Conservation (phyloP, 179 eudicot species). For the Beta corolliflora region DNA sequence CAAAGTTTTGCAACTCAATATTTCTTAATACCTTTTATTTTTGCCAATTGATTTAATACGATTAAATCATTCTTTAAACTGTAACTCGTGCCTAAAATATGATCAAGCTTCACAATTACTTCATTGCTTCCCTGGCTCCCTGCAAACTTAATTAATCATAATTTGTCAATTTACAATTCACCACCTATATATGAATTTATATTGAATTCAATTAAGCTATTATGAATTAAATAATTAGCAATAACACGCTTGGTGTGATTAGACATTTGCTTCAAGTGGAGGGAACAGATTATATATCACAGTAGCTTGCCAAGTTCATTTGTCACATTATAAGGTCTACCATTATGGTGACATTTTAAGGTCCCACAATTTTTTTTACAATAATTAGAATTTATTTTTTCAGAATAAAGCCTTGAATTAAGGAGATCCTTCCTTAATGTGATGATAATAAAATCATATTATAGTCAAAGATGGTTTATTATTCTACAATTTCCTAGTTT, state of each 20-base stretch:
- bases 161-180: conserved; percentile 11
- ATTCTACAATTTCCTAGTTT: conserved; percentile 9
- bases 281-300: conserved; percentile 32
- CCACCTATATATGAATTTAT: not conserved
- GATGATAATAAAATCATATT: conserved; percentile 22
- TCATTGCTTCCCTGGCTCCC: not conserved
- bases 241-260: conserved; percentile 40
- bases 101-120: conserved; percentile 14
- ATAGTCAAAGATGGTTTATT: conserved; percentile 25
- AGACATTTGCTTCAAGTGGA: conserved; percentile 36
- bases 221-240: conserved; percentile 24
- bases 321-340: conserved; percentile 37
- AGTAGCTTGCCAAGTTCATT: conserved; percentile 32
- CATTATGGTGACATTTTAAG: conserved; percentile 31
- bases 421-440: conserved; percentile 25
- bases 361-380: conserved; percentile 24
- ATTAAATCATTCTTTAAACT: not conserved
- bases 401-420: conserved; percentile 32
- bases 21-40: too few relatives aligned
- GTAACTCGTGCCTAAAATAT: conserved; percentile 18
- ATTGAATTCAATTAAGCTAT: conserved; percentile 15
- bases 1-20: too few relatives aligned
- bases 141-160: not conserved
- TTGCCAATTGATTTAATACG: not conserved
- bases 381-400: not conserved